Evolutionary conservation across 1,139 yeast genomes (phyloP).

Genomic region (Scheffersomyces lignicola): DNA sequence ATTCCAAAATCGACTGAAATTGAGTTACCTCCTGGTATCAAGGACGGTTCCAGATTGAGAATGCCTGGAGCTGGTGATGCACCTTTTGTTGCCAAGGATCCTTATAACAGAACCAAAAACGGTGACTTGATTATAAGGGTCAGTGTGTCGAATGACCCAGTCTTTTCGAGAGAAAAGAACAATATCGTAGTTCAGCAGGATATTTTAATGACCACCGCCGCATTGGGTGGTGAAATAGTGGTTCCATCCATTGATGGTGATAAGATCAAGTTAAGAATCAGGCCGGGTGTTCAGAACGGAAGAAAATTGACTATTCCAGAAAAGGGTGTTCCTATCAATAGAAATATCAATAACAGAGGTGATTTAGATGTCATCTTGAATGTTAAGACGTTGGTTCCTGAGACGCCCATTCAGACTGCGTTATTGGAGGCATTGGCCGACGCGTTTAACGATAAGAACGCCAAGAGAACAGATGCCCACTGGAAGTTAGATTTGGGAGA

Average conservation of each 20-base stretch:
- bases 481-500: conserved; percentile 48
- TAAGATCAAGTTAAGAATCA: conserved; percentile 73
- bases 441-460: conserved; percentile 75
- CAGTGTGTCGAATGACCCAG: conserved; percentile 70
- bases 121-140: conserved; percentile 89
- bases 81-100: conserved; percentile 68
- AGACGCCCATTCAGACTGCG: conserved; percentile 87
- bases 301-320: conserved; percentile 75
- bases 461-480: conserved; percentile 66
- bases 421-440: conserved; percentile 93
- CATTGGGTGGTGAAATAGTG: conserved; percentile 86
- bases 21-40: conserved; percentile 86
- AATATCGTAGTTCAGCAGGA: conserved; percentile 64
- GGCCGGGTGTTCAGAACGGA: conserved; percentile 84
- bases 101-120: conserved; percentile 61
- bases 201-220: conserved; percentile 93
- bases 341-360: conserved; percentile 64
- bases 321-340: conserved; percentile 79
- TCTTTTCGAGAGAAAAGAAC: conserved; percentile 64
- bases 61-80: conserved; percentile 91
- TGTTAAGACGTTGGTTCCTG: conserved; percentile 72
- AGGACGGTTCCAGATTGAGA: conserved; percentile 82
- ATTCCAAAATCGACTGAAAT: conserved; percentile 67
- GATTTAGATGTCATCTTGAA: conserved; percentile 75
- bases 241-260: conserved; percentile 86